Base-by-base conservation (phyloP, 306 rosid genomes). In the Betula pendula region DNA sequence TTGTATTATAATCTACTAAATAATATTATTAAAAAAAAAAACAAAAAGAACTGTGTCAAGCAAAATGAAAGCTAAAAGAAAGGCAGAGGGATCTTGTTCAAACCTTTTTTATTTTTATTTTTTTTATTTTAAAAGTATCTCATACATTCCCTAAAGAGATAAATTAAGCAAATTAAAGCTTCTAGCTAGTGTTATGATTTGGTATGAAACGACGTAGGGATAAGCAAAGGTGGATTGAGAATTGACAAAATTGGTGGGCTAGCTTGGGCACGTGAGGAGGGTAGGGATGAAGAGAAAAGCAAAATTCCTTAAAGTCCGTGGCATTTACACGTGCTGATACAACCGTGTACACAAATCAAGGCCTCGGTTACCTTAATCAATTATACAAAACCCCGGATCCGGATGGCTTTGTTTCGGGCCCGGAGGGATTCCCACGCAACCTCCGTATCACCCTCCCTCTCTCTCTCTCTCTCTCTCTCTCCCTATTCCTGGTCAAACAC, bases 341-440 rank as follows among this genome's bases (percentile, higher is more conserved):
- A 88, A 92, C 89, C 79, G 40, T 72, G 51, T 82, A 85, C 91
- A 90, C 81, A 84, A 92, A 77, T 87, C 93, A 84, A 92, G 87
- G 91, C 17, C 85, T 90, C 88, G 90, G 52, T 88, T 79, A 55
- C 16, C 69, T 81, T 76, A 84, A 83, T 67, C 55, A 70, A 55
- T 83, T 68, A 48, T 15, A 68, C 29, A 49, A 69, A 75, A 75
- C 62, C 74, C 81, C 75, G 78, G 89, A 84, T 83, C 87, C 58
- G 67, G 81, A 79, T 72, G 75, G 82, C 81, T 82, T 81, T 75
- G 81, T 73, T 87, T 72, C 83, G 70, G 74, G 72, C 71, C 77
- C 88, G 78, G 82, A 85, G 81, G 94, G 97, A 88, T 89, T 89
- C 90, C 81, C 76, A 88, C 97, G 97, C 93, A 75, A 89, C 82